These are phyloP conservation scores for Nidularia pulvinata DNA, from an alignment of 768 basidiomycete species.

Conservation along the genomic window DNA sequence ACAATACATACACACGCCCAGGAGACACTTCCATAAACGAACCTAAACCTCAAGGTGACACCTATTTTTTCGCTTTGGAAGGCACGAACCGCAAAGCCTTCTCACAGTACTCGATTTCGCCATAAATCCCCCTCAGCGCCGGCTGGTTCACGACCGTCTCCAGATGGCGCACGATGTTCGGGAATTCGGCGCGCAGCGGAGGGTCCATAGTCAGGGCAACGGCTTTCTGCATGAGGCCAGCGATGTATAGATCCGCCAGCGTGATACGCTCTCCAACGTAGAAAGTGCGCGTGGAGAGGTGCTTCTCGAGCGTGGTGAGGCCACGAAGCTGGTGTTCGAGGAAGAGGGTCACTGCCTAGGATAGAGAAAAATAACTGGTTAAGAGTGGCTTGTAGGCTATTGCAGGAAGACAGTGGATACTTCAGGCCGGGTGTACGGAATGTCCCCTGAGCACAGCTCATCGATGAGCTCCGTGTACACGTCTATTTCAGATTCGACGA, in stretches of 20 bases:
- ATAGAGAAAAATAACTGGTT: neutral
- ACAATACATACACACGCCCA: too few relatives aligned
- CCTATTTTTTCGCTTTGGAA: slow-evolving; percentile 16
- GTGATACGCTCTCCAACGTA: slow-evolving; percentile 95
- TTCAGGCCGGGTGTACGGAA: slow-evolving; percentile 84
- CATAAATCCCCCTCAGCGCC: slow-evolving; percentile 28
- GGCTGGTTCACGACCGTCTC: slow-evolving; percentile 91
- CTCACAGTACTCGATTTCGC: too few relatives aligned
- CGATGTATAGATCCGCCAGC: slow-evolving; percentile 82
- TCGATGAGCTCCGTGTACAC: slow-evolving; percentile 29
- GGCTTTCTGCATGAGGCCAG: slow-evolving; percentile 53
- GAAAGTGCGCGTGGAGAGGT: slow-evolving; percentile 82
- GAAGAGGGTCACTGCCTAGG: slow-evolving; percentile 9
- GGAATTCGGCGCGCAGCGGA: slow-evolving; percentile 58
- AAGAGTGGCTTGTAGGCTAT: neutral
- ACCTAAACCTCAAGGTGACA: too few relatives aligned
- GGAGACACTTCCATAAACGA: too few relatives aligned
- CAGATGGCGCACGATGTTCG: slow-evolving; percentile 80
- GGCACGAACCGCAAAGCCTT: too few relatives aligned
- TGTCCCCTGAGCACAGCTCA: slow-evolving; percentile 38
- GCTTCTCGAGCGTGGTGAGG: slow-evolving; percentile 70
- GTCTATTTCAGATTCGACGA: slow-evolving; percentile 68
- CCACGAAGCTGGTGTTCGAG: slow-evolving; percentile 54
- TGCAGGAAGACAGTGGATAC: slow-evolving; percentile 12
- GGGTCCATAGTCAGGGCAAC: slow-evolving; percentile 63